Evolutionary conservation across 164 flowering plant species (phyloP).

Genomic region (Magnolia changhungtana): DNA sequence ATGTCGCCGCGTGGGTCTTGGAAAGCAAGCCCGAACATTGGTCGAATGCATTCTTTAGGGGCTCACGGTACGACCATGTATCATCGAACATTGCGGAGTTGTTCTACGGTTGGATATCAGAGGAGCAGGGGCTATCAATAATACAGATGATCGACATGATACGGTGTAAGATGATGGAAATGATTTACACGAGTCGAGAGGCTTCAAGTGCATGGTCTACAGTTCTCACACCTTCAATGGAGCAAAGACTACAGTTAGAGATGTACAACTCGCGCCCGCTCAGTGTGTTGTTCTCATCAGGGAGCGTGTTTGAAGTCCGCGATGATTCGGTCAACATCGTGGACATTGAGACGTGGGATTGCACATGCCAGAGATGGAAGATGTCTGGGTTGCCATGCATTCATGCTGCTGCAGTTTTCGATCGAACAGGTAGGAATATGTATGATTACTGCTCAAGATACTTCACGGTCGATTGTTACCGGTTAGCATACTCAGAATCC

Average conservation of each 20-base stretch:
- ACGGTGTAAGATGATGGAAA: constrained; percentile 59
- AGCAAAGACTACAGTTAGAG: constrained; percentile 59
- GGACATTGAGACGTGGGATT: constrained; percentile 57
- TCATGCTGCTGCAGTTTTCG: constrained; percentile 69
- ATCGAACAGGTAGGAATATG: constrained; percentile 38
- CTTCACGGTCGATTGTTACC: constrained; percentile 51
- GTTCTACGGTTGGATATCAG: constrained; percentile 56
- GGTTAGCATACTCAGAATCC: constrained; percentile 59
- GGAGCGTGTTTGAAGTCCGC: constrained; percentile 53
- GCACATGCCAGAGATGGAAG: constrained; percentile 68
- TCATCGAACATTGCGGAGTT: constrained; percentile 64
- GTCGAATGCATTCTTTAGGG: constrained; percentile 77
- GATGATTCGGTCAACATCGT: constrained; percentile 43
- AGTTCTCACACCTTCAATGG: constrained; percentile 62
- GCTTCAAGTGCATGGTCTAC: constrained; percentile 53
- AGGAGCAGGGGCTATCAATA: constrained; percentile 58
- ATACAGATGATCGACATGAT: constrained; percentile 65
- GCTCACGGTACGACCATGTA: constrained; percentile 72
- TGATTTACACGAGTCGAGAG: constrained; percentile 40
- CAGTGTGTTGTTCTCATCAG: constrained; percentile 37
- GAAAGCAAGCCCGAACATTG: constrained; percentile 64
- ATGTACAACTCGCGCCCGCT: constrained; percentile 30
- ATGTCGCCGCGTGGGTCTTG: constrained; percentile 66
- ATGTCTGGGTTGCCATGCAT: constrained; percentile 68
- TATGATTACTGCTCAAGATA: constrained; percentile 66